Evolutionary conservation across 306 rosid genomes (phyloP).

Genomic region (Dalbergia cochinchinensis): DNA sequence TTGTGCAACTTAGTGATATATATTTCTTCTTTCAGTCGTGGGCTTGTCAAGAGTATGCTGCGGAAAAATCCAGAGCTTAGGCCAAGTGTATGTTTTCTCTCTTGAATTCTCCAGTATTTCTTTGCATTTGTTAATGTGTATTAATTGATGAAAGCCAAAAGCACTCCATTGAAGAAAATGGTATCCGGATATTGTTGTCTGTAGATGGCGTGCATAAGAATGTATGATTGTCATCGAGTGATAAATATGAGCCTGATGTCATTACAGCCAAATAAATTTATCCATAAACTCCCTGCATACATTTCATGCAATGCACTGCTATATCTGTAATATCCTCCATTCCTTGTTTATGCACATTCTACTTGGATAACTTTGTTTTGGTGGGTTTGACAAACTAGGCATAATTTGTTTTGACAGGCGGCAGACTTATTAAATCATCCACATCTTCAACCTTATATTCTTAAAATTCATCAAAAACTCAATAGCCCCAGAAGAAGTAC

Average conservation of each 20-base stretch:
- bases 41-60: constrained; percentile 93
- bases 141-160: constrained; percentile 14
- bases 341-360: neutral
- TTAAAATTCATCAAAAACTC: constrained; percentile 76
- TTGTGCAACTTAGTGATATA: constrained; percentile 32
- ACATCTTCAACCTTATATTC: constrained; percentile 84
- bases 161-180: neutral
- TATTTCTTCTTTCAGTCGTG: constrained; percentile 73
- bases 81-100: constrained; percentile 81
- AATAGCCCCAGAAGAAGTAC: constrained; percentile 73
- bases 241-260: constrained; percentile 15
- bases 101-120: constrained; percentile 1
- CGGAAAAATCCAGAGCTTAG: constrained; percentile 97
- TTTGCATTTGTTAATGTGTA: constrained; percentile 7
- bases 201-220: neutral
- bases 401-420: constrained; percentile 68
- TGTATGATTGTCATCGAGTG: constrained; percentile 1
- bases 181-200: neutral
- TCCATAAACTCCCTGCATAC: neutral
- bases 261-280: neutral
- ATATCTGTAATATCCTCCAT: neutral
- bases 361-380: constrained; percentile 12
- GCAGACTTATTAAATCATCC: constrained; percentile 85
- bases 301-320: neutral
- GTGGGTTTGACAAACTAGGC: constrained; percentile 1